Evolutionary conservation across 768 basidiomycete genomes (phyloP), one percentile per base, ranked within the genome.

Genomic region (Phlebiopsis flavidoalba): DNA sequence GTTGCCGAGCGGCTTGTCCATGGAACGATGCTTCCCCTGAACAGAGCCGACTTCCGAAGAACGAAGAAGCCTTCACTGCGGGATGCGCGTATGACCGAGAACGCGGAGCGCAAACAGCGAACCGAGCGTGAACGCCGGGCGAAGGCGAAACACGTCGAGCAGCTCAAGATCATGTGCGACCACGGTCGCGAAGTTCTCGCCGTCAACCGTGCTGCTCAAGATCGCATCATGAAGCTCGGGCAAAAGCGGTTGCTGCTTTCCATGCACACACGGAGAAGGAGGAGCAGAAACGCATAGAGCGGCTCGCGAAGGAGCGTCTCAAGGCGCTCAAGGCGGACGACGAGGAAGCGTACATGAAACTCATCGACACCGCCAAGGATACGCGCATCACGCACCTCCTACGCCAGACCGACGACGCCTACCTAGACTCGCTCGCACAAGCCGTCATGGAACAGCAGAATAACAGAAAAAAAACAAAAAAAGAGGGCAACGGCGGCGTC

Each of bases 261-360:
- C 97, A 99, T 72, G 79, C 78, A 15, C 85, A 87, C 64, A 94
- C 95, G 1, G 97, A 99, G 78, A 95, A 93, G 79, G 96, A 98
- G 74, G 97, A 99, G 73, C 93, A 95, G 83, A 94, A 95, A 73
- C 85, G 96, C 26, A 91, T 99, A 65, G 97, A 98, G 76, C 81
- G 94, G 59, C 86, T 99, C 49, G 87, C 91, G 50, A 98, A 98
- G 78, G 97, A 98, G 74, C 94, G 95, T 91, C 78, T 99, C 64
- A 94, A 92, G 77, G 97, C 96, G 8, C 86, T 98, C 66, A 95
- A 96, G 76, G 91, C 91, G 31, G 95, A 98, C 70, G 96, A 99
- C 77, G 97, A 99, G 78, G 97, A 98, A 75, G 95, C 93, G n/a
- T 99, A 99, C 75, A 89, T 98, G 85, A 95, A 95, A 71, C 89